Base-by-base conservation (phyloP, 176 grass and related monocot species). In the Cymbopogon citratus region DNA sequence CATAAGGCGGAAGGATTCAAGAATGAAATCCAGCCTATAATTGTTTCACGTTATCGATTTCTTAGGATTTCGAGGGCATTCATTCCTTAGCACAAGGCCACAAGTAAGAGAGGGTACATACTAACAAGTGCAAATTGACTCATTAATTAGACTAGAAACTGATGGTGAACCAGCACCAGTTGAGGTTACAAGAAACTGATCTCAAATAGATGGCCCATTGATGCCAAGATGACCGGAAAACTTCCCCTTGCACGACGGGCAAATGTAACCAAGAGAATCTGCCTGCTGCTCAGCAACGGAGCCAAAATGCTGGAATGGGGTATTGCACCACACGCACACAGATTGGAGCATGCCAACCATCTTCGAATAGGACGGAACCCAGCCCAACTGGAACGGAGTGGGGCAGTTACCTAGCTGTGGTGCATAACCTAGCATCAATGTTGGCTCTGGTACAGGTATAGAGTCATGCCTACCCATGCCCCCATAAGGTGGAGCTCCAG, bases 221-320 rank as follows among this genome's bases (percentile, higher is more conserved):
- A 86, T 90, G 24, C 88, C 77, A 51, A 86, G 88, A 78, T 94
- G 90, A 71, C 90, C 89, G 8, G 92, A 85, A 36, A 93, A 91
- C 57, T 87, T 95, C 6, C 87, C 91, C 86, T 96, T 99, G 80
- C 97, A 99, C 0, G 92, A 12, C 14, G 93, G 93, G 7, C 97
- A 96, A 56, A 99, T 99, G 72, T 88, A 91, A 45, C 95, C 95
- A 75, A 98, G 82, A 33, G 95, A 85, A 41, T 91, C 95, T 24
- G 84, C 69, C 74, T 88, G 87, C 80, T 91, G 88, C 73, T 91
- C 86, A 16, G 90, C 73, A 8, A 76, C 64, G 1, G 80, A 63
- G 39, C 85, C 87, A 27, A 85, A 87, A 73, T 93, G 97, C 68
- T 85, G 84, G 79, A 95, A 95, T 59, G 91, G 89, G 59, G 56